Evolutionary conservation across 495 filamentous ascomycete genomes (phyloP).

Genomic region (Aspergillus funiculosus): DNA sequence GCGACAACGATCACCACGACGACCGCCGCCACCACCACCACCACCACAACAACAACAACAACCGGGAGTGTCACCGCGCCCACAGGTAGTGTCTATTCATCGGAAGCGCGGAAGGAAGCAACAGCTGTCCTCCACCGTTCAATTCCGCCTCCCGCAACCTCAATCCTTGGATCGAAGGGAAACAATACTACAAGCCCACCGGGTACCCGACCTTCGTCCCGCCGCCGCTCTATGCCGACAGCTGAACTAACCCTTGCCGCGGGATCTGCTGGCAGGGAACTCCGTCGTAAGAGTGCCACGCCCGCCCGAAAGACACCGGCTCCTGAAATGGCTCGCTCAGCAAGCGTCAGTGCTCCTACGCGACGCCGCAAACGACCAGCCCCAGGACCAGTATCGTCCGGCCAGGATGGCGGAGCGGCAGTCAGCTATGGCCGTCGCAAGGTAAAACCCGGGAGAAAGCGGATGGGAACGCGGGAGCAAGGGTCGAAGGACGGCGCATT

Average conservation of each 20-base stretch:
- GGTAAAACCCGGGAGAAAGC: constrained; percentile 62
- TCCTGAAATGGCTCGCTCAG: constrained; percentile 44
- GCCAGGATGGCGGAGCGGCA: constrained; percentile 65
- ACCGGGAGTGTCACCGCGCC: constrained; percentile 3
- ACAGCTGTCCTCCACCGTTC: constrained; percentile 29
- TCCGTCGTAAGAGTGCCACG: constrained; percentile 43
- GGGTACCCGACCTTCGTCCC: constrained; percentile 38
- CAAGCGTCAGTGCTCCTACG: constrained; percentile 41
- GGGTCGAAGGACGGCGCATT: constrained; percentile 10
- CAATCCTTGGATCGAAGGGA: constrained; percentile 7
- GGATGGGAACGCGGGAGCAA: constrained; percentile 33
- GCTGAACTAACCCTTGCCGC: constrained; percentile 26
- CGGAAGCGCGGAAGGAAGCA: constrained; percentile 19
- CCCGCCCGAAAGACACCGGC: constrained; percentile 48
- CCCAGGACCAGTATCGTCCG: constrained; percentile 65
- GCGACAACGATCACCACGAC: constrained; percentile 32
- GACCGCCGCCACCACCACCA: constrained; percentile 13
- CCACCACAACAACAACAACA: constrained; percentile 21
- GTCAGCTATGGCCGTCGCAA: constrained; percentile 75
- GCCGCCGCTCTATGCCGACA: constrained; percentile 39
- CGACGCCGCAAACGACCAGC: constrained; percentile 65
- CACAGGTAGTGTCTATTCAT: constrained; percentile 3
- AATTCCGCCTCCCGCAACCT: constrained; percentile 6
- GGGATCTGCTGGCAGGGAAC: constrained; percentile 38
- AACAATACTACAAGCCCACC: constrained; percentile 31